A percentile compares a stretch with the other conserved stretches of the same genome.
phyloP scores from a whole-genome alignment of 2,329 filamentous ascomycete species.

The Pseudocercospora fuligena region DNA sequence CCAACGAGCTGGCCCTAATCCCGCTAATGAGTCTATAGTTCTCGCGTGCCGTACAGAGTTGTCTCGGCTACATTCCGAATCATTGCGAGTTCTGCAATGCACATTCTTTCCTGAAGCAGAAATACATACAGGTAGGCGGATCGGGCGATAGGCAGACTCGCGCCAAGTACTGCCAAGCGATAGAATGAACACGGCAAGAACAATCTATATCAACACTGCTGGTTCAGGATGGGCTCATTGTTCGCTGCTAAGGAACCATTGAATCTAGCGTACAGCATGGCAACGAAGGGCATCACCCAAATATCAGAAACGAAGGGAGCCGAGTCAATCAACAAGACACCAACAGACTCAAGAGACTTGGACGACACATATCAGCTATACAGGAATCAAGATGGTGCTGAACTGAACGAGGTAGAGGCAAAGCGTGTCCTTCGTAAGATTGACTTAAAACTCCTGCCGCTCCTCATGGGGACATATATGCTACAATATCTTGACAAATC shows the following conservation, averaged over 20 bases:
- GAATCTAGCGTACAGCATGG: not conserved
- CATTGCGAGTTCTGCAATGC: not conserved
- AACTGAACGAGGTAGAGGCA: constrained; percentile 29
- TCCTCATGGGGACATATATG: constrained; percentile 39
- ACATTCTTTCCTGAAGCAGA: not conserved
- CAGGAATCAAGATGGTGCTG: constrained; percentile 30
- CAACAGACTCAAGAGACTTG: constrained; percentile 29
- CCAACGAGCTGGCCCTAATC: too few species aligned
- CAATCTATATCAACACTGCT: too few species aligned
- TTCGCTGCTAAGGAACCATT: too few species aligned
- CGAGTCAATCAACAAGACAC: constrained; percentile 22
- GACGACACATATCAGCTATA: constrained; percentile 39
- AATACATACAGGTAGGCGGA: not conserved
- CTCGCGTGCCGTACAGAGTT: not conserved
- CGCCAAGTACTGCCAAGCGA: too few species aligned
- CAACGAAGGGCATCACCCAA: not conserved
- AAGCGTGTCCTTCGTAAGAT: constrained; percentile 38
- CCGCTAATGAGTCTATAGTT: too few species aligned
- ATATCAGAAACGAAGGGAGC: not conserved
- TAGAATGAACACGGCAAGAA: too few species aligned
- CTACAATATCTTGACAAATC: constrained; percentile 46
- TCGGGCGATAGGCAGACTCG: not conserved
- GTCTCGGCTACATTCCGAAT: not conserved
- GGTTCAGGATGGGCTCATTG: too few species aligned
- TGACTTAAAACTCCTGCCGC: constrained; percentile 37